Evolutionary conservation across 2,329 filamentous ascomycete species (phyloP), one percentile per base, ranked within the genome.

Genomic region (Pseudogymnoascus sp.): DNA sequence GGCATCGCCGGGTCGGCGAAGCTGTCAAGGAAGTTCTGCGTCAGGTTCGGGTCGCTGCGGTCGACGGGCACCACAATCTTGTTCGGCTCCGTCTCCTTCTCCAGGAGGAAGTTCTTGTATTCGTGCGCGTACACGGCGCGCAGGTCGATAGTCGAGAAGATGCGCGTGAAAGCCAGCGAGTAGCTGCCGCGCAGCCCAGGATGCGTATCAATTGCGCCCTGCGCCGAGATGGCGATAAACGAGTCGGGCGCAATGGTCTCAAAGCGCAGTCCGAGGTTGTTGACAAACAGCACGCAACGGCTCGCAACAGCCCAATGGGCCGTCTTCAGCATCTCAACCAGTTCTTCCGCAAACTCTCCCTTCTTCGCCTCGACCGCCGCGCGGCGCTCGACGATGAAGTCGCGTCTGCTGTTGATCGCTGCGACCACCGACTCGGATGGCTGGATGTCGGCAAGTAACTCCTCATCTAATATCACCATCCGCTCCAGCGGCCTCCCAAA

Each of bases 221-320:
- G 81, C 8, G 89, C 87, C 38, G 96, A 87, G 6, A 99, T 82
- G 60, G 95, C 87, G 62, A 97, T 84, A 74, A 97, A 89, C 64
- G 88, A 84, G 16, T 88, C 80, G 1, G 91, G 90, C 5, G 91
- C 91, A 66, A 99, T 84, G 16, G 85, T 89, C 67, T 97, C 89
- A 70, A 97, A 96, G n/a, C 94, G 87, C 66, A 97, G 84, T 63
- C 91, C 93, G 66, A 97, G 82, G 65, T 94, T 96, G 63, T 93
- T 86, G 4, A 96, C 90, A 73, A 99, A 94, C 37, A 95, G 89
- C 8, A 90, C 90, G 63, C 92, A 96, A 28, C 93, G 84, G 60
- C 87, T 91, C 5, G 93, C 93, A 69, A 96, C 92, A 78, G 96
- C 97, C 94, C 94, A 99, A 72, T 99, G 95, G 0, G 92, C 91